Evolutionary conservation across 202 grass and related monocot species (phyloP).

Genomic region (Dendrocalamus latiflorus): DNA sequence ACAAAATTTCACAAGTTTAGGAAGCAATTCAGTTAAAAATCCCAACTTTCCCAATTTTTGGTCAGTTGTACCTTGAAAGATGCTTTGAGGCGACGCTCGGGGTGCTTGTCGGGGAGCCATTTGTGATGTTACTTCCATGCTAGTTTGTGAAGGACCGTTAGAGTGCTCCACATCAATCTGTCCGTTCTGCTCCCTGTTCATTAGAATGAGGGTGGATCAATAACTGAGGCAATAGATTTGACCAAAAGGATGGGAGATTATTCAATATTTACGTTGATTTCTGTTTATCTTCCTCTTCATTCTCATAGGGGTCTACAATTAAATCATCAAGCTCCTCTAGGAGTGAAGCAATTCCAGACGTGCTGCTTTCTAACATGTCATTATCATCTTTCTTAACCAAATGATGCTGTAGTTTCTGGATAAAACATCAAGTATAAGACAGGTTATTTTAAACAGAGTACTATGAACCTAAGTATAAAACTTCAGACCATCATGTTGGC

Average conservation of each 20-base stretch:
- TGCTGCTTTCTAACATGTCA: constrained; percentile 40
- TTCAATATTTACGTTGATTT: constrained; percentile 41
- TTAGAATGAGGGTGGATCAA: constrained; percentile 17
- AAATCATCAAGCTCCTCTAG: constrained; percentile 82
- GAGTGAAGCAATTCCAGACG: constrained; percentile 58
- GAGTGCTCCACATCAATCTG: constrained; percentile 26
- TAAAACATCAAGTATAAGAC: constrained; percentile 11
- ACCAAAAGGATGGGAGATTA: constrained; percentile 8
- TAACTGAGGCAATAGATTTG: not conserved
- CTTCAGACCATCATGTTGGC: not conserved
- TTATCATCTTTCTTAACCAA: constrained; percentile 75
- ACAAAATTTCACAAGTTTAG: too few species aligned
- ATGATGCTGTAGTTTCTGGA: constrained; percentile 74
- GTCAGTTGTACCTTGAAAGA: too few species aligned
- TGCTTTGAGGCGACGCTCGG: too few species aligned
- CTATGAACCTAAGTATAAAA: not conserved
- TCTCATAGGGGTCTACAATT: constrained; percentile 71
- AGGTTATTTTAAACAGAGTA: constrained; percentile 1
- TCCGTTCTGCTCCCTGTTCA: constrained; percentile 29
- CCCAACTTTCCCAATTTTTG: too few species aligned
- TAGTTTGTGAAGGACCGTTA: constrained; percentile 26
- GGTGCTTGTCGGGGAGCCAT: not conserved
- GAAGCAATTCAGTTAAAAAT: too few species aligned
- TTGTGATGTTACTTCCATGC: constrained; percentile 31
- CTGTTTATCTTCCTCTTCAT: constrained; percentile 48